Base-by-base conservation (phyloP, 495 filamentous ascomycete genomes). In the Chaetomium fimeti region DNA sequence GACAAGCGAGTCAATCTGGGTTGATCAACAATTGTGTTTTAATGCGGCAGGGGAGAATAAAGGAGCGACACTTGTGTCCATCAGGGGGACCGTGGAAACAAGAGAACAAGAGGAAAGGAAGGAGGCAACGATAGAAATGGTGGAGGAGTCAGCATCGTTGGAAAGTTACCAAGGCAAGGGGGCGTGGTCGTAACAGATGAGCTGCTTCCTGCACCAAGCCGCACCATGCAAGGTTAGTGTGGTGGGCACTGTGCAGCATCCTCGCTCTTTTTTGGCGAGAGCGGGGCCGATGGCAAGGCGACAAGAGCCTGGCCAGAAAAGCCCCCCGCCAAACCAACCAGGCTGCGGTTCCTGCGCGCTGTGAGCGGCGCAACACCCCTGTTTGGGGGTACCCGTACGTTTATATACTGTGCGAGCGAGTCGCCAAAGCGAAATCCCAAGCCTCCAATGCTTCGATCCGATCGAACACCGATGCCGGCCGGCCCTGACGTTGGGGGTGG, bases 251-350 rank as follows among this genome's bases (percentile, higher is more conserved):
- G 18, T 51, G 65, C 61, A 28, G 61, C 61, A 58, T 61, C 22
- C 29, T 57, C 32, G 53, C 66, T 51, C 65, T 60, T 64, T 58
- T 61, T 29, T 59, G 53, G 47, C 43, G 43, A 40, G 54, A 62
- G 62, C 60, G 66, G 66, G 60, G 29, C 54, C 43, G 59, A 68
- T 65, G 66, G 57, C 52, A 53, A 61, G 59, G 47, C 47, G 53
- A 13, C 62, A 61, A 61, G 57, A 47, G 57, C 57, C 61, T 57
- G 62, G 51, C 20, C 61, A 38, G 62, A 18, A 22, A 24, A 9
- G 12, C 25, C 24, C 5, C 36, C 49, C 29, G 49, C 47, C 43
- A 38, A 38, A 28, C 38, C 55, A 58, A 27, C 38, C 55, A 45
- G 5, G 54, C 38, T 58, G 38, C 38, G 55, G 32, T 61, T 40